Conservation (phyloP, 176 grass and related monocot genomes). For the sorghum (Sorghum bicolor) region Sorghum_bicolor_NCBIv3 NC_012872.2:53761501-53762000, state of each 20-base stretch:
- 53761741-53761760: background rate
- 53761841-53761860: background rate
- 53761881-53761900: background rate
- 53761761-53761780: background rate
- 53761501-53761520: background rate
- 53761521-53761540: slow-evolving; percentile 27
- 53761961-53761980: background rate
- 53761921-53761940: background rate
- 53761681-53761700: background rate
- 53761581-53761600: background rate
- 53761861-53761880: background rate
- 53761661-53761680: background rate
- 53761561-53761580: slow-evolving; percentile 31
- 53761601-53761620: background rate
- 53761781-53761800: background rate
- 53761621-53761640: background rate
- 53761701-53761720: background rate
- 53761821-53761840: background rate
- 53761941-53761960: background rate
- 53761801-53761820: background rate
- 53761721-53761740: slow-evolving; percentile 1
- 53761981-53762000: background rate
- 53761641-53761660: background rate
- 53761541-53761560: slow-evolving; percentile 37
- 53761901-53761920: background rate